phyloP scores from a whole-genome alignment of 106 monocot species.

The Allium cepa region DNA sequence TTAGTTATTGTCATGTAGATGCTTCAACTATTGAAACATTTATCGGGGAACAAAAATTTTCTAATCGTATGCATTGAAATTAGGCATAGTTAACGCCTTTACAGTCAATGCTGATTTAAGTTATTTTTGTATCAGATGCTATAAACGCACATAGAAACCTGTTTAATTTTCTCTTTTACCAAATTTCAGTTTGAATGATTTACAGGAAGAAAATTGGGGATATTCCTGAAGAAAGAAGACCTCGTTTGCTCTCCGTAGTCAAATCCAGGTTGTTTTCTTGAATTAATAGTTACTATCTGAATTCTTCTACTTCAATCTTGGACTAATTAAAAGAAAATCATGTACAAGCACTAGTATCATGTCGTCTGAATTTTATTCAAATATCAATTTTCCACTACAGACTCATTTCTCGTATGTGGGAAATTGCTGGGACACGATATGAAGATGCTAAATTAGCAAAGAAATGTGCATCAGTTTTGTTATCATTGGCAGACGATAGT shows the following conservation, averaged over 20 bases:
- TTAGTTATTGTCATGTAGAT: too few relatives aligned
- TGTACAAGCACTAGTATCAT: too few relatives aligned
- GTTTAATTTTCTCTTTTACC: neutral
- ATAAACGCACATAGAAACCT: too few relatives aligned
- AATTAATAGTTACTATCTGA: too few relatives aligned
- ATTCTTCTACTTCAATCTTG: too few relatives aligned
- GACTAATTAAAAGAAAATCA: too few relatives aligned
- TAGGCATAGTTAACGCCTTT: too few relatives aligned
- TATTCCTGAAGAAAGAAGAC: constrained; percentile 77
- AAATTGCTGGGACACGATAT: constrained; percentile 53
- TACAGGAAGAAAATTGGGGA: constrained; percentile 85
- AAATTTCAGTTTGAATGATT: constrained; percentile 4
- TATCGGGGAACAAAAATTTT: too few relatives aligned
- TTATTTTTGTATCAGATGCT: too few relatives aligned
- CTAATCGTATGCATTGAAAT: too few relatives aligned
- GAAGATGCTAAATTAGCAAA: constrained; percentile 55
- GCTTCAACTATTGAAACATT: too few relatives aligned
- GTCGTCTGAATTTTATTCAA: neutral
- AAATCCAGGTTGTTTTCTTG: constrained; percentile 28
- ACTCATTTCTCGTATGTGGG: constrained; percentile 54
- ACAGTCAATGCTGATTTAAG: too few relatives aligned
- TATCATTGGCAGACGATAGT: constrained; percentile 18
- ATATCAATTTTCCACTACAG: constrained; percentile 21
- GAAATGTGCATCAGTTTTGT: constrained; percentile 42
- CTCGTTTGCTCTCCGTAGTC: constrained; percentile 34